Conservation (phyloP, 208 protist genomes). For the Perkinsela sp. region DNA sequence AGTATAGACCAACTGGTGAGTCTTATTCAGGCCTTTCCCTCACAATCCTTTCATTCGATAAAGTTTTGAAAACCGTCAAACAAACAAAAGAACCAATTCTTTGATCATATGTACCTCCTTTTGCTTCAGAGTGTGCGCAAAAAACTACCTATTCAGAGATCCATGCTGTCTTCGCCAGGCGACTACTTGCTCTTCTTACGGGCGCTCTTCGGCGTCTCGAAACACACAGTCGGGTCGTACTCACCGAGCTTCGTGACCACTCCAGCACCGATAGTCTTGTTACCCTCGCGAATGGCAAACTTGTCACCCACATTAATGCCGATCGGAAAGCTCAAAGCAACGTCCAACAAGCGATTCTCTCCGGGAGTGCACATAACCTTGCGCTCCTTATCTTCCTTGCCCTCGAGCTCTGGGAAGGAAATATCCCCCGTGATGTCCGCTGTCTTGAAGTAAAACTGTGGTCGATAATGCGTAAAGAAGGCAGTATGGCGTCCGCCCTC, state of each 20-base stretch:
- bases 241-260: conserved; percentile 73
- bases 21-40: too few relatives aligned
- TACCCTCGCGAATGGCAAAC: conserved; percentile 93
- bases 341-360: conserved; percentile 73
- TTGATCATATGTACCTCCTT: too few relatives aligned
- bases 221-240: conserved; percentile 50
- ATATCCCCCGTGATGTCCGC: conserved; percentile 84
- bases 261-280: conserved; percentile 88
- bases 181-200: conserved; percentile 12
- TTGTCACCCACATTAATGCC: conserved; percentile 74
- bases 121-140: too few relatives aligned
- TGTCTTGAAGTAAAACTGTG: conserved; percentile 91
- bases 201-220: conserved; percentile 21
- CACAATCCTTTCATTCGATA: too few relatives aligned
- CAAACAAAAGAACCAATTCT: too few relatives aligned
- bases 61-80: too few relatives aligned
- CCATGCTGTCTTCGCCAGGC: background rate
- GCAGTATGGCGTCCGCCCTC: conserved; percentile 94
- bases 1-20: too few relatives aligned
- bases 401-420: conserved; percentile 61
- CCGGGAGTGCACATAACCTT: conserved; percentile 90
- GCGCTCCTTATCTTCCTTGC: conserved; percentile 42
- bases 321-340: conserved; percentile 73
- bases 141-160: too few relatives aligned
- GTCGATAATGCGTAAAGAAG: conserved; percentile 82